These are phyloP conservation scores for Barbarea vulgaris DNA, from an alignment of 345 rosid species.

Conservation along the genomic window DNA sequence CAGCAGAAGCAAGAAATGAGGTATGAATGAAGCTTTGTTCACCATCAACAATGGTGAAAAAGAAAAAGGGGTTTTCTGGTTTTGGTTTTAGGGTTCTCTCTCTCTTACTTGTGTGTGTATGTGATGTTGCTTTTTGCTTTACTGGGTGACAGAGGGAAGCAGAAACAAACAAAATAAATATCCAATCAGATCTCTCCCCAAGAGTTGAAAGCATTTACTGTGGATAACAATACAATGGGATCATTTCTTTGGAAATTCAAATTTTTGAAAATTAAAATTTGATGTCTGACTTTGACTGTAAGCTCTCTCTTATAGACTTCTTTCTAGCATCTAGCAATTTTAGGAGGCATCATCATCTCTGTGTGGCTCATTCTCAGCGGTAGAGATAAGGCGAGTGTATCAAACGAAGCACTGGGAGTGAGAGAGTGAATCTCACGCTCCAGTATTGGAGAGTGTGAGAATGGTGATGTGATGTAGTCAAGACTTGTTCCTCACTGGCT, in stretches of 20 bases:
- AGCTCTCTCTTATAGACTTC: constrained; percentile 18
- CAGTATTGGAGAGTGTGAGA: constrained; percentile 1
- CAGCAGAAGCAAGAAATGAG: not conserved
- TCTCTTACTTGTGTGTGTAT: constrained; percentile 12
- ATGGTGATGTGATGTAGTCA: constrained; percentile 29
- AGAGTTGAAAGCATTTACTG: constrained; percentile 41
- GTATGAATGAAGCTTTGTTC: constrained; percentile 8
- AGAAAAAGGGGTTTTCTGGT: not conserved
- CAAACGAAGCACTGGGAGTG: constrained; percentile 4
- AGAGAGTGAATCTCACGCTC: constrained; percentile 27
- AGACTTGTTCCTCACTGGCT: constrained; percentile 27
- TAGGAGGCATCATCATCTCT: constrained; percentile 17
- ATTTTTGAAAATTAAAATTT: constrained; percentile 12
- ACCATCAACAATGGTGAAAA: constrained; percentile 39
- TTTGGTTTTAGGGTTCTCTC: constrained; percentile 10
- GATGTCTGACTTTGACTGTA: constrained; percentile 38
- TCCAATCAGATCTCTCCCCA: constrained; percentile 35
- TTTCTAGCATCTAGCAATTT: constrained; percentile 33
- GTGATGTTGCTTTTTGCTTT: constrained; percentile 39
- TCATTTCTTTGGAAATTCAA: constrained; percentile 24
- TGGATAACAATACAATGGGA: constrained; percentile 26
- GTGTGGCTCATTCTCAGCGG: not conserved
- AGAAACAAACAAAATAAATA: constrained; percentile 39
- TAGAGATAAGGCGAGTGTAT: constrained; percentile 31
- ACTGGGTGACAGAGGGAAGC: constrained; percentile 32